phyloP scores from a whole-genome alignment of 1,284 basidiomycete species.

The Moniliella sp. region DNA sequence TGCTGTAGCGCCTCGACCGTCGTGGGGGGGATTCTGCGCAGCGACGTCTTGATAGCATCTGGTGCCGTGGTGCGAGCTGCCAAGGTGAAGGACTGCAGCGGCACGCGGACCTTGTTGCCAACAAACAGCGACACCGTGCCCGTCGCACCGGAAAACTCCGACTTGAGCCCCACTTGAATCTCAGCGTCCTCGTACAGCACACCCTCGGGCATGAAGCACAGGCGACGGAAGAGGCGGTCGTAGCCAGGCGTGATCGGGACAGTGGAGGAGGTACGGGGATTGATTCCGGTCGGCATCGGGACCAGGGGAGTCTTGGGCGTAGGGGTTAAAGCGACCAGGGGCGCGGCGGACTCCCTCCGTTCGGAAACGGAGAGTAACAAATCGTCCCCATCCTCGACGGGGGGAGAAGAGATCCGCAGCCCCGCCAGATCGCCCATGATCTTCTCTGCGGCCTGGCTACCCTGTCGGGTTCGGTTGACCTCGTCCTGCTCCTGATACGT shows the following conservation, averaged over 20 bases:
- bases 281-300: background rate
- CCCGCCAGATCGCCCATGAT: conserved; percentile 48
- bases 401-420: no score
- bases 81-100: conserved; percentile 70
- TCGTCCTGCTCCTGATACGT: conserved; percentile 1
- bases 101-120: conserved; percentile 74
- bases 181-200: conserved; percentile 86
- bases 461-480: no score
- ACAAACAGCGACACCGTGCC: conserved; percentile 81
- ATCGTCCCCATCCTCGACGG: conserved; percentile 67
- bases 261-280: background rate
- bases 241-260: conserved; percentile 20
- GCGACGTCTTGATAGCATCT: conserved; percentile 53
- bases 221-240: conserved; percentile 59
- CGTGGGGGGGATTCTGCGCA: conserved; percentile 64
- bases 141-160: conserved; percentile 72
- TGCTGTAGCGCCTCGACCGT: conserved; percentile 63
- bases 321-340: conserved; percentile 18
- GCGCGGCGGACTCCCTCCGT: background rate
- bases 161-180: conserved; percentile 85
- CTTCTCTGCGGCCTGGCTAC: conserved; percentile 38
- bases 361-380: conserved; percentile 36
- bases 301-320: conserved; percentile 3
- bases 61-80: conserved; percentile 47
- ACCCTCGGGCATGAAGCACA: conserved; percentile 60